These are phyloP conservation scores for Pyrenula aspistea DNA, from an alignment of 495 filamentous ascomycete genomes.

Conservation along the genomic window DNA sequence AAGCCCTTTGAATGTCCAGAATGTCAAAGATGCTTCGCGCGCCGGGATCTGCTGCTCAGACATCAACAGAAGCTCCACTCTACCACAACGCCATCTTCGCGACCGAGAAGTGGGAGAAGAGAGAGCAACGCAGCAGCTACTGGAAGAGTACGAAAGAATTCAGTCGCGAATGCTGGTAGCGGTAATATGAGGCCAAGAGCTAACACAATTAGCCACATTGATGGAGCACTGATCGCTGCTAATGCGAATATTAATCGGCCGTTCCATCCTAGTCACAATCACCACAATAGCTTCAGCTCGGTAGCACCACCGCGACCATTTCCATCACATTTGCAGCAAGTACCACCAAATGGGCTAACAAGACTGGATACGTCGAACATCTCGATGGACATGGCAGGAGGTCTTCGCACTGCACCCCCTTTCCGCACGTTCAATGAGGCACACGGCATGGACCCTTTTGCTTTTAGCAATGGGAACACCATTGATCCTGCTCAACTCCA, in stretches of 20 bases:
- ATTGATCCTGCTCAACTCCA: constrained; percentile 96
- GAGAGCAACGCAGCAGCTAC: constrained; percentile 73
- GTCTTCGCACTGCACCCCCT: constrained; percentile 70
- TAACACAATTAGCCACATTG: constrained; percentile 95
- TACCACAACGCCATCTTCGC: constrained; percentile 82
- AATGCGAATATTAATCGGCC: constrained; percentile 42
- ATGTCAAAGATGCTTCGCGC: constrained; percentile 88
- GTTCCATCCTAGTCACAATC: constrained; percentile 35
- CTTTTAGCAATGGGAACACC: constrained; percentile 59
- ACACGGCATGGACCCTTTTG: constrained; percentile 62
- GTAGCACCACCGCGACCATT: constrained; percentile 30
- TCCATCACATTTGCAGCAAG: constrained; percentile 28
- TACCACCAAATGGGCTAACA: constrained; percentile 43
- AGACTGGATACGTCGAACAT: constrained; percentile 77
- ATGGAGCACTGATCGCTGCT: constrained; percentile 56
- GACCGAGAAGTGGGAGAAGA: constrained; percentile 65
- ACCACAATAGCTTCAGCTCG: constrained; percentile 55
- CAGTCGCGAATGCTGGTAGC: constrained; percentile 52
- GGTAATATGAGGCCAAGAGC: constrained; percentile 75
- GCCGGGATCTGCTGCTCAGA: constrained; percentile 79
- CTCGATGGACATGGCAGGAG: constrained; percentile 46
- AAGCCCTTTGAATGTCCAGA: constrained; percentile 98
- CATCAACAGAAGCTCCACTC: constrained; percentile 99
- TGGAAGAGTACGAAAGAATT: constrained; percentile 83
- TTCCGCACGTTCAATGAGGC: constrained; percentile 55